Percentiles rank a stretch among this genome's conserved stretches.
Evolutionary conservation across 768 basidiomycete species (phyloP).

Genomic region (Serendipita sp.): DNA sequence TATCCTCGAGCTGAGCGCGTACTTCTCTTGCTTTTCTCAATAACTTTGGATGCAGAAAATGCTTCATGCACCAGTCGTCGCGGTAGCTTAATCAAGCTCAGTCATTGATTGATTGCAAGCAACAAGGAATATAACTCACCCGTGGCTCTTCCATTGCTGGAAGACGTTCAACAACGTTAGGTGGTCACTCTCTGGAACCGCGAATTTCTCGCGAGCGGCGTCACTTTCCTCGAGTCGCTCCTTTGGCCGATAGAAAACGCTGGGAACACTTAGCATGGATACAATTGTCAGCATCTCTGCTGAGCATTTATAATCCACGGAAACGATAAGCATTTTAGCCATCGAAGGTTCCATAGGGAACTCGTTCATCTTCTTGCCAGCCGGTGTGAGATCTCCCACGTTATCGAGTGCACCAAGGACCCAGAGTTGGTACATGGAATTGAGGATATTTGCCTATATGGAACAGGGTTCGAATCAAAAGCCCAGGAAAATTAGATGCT

Average conservation of each 20-base stretch:
- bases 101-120: background rate
- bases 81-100: slow-evolving; percentile 40
- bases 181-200: slow-evolving; percentile 97
- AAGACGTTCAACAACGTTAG: slow-evolving; percentile 90
- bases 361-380: slow-evolving; percentile 94
- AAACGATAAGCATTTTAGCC: slow-evolving; percentile 96
- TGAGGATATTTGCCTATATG: slow-evolving; percentile 78
- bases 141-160: slow-evolving; percentile 94
- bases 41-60: slow-evolving; percentile 93
- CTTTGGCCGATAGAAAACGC: slow-evolving; percentile 94
- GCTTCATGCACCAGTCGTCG: slow-evolving; percentile 88
- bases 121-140: slow-evolving; percentile 31
- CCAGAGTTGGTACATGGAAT: slow-evolving; percentile 99
- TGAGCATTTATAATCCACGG: slow-evolving; percentile 86
- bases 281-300: slow-evolving; percentile 96
- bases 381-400: slow-evolving; percentile 84
- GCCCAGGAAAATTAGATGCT: background rate
- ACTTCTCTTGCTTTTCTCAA: slow-evolving; percentile 93
- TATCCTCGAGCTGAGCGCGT: slow-evolving; percentile 88
- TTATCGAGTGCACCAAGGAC: slow-evolving; percentile 96
- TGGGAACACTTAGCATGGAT: slow-evolving; percentile 96
- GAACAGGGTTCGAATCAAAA: slow-evolving; percentile 5
- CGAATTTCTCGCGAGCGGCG: slow-evolving; percentile 95
- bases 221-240: slow-evolving; percentile 97
- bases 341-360: slow-evolving; percentile 99